These are phyloP conservation scores for Penicillium ucsense DNA, from an alignment of 495 filamentous ascomycete species.

Conservation along the genomic window DNA sequence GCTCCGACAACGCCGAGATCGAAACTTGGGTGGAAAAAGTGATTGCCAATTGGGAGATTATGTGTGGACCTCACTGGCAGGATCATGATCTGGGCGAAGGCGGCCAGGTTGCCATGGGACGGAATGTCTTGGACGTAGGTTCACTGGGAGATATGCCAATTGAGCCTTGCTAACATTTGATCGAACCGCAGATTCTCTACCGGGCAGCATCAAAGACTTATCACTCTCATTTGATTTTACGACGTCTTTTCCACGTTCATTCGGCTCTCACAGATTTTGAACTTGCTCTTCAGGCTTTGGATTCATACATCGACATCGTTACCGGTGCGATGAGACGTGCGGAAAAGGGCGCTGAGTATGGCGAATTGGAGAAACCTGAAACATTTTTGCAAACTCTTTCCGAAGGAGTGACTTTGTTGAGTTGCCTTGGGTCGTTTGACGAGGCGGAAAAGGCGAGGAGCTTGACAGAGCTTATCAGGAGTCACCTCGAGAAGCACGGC, in stretches of 20 bases:
- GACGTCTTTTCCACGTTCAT: slow-evolving; percentile 85
- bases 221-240: slow-evolving; percentile 78
- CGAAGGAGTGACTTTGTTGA: slow-evolving; percentile 70
- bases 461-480: slow-evolving; percentile 54
- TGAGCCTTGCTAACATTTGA: background rate
- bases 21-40: slow-evolving; percentile 74
- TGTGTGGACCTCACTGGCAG: slow-evolving; percentile 64
- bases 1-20: slow-evolving; percentile 59
- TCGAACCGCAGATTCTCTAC: slow-evolving; percentile 55
- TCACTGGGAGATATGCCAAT: background rate
- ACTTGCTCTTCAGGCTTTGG: slow-evolving; percentile 74
- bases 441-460: slow-evolving; percentile 69
- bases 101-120: slow-evolving; percentile 60
- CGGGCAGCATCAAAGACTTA: slow-evolving; percentile 84
- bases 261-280: slow-evolving; percentile 77
- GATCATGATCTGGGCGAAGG: slow-evolving; percentile 70
- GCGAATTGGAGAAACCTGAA: slow-evolving; percentile 66
- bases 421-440: slow-evolving; percentile 62
- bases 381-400: slow-evolving; percentile 64
- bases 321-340: slow-evolving; percentile 69
- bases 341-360: slow-evolving; percentile 68
- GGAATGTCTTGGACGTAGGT: slow-evolving; percentile 61
- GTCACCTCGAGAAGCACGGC: slow-evolving; percentile 46
- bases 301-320: slow-evolving; percentile 82
- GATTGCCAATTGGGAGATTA: slow-evolving; percentile 72